Percentiles rank a stretch among this genome's conserved stretches.
phyloP scores from a whole-genome alignment of 2,329 filamentous ascomycete species.

The Tolypocladium guangdongense region DNA sequence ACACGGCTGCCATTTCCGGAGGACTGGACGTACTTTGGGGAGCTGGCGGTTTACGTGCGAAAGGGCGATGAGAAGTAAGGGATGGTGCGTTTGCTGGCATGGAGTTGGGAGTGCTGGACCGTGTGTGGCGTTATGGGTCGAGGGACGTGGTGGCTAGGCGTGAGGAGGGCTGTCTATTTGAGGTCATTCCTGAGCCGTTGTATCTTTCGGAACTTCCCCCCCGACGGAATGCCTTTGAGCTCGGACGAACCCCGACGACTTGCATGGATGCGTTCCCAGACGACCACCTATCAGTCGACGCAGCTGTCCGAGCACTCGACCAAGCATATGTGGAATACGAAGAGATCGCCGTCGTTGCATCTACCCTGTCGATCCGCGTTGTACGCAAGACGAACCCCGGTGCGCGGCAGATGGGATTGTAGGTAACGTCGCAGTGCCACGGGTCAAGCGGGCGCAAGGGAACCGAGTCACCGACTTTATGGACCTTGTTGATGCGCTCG shows the following conservation, averaged over 20 bases:
- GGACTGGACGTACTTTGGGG: background rate
- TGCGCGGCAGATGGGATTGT: background rate
- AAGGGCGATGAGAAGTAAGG: background rate
- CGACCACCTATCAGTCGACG: too few relatives aligned
- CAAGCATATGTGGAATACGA: background rate
- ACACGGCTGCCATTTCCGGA: background rate
- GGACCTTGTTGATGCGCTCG: background rate
- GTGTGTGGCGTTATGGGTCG: too few relatives aligned
- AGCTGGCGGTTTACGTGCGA: background rate
- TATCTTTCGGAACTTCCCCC: too few relatives aligned
- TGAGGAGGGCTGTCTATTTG: too few relatives aligned
- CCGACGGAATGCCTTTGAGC: too few relatives aligned
- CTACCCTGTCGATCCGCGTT: background rate
- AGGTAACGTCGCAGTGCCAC: background rate
- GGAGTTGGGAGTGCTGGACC: too few relatives aligned
- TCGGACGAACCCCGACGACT: too few relatives aligned
- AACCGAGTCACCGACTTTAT: background rate
- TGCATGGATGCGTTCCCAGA: too few relatives aligned
- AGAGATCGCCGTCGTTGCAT: background rate
- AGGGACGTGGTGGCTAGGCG: too few relatives aligned
- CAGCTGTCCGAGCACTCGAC: too few relatives aligned
- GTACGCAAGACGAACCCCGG: background rate
- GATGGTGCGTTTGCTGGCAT: too few relatives aligned
- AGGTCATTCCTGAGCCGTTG: too few relatives aligned
- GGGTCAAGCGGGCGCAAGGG: background rate